These are phyloP conservation scores for Alternaria viburni DNA, from an alignment of 2,329 filamentous ascomycete genomes.

Conservation along the genomic window DNA sequence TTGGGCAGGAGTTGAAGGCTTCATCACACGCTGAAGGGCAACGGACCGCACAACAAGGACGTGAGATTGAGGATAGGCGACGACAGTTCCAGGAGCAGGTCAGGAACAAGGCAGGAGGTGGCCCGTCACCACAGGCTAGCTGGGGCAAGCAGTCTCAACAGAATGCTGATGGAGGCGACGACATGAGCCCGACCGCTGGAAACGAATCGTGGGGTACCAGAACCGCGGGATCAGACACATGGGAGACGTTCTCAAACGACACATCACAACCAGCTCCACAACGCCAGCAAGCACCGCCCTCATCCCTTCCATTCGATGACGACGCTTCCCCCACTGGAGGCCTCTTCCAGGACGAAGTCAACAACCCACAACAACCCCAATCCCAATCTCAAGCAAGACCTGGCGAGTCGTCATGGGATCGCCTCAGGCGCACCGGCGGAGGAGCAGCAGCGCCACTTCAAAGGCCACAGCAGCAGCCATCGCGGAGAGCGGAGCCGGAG, in stretches of 20 bases:
- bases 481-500: constrained; percentile 22
- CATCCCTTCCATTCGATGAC: constrained; percentile 31
- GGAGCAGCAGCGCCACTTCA: constrained; percentile 23
- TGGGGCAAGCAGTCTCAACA: constrained; percentile 24
- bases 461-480: constrained; percentile 15
- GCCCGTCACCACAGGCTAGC: constrained; percentile 48
- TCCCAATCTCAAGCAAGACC: constrained; percentile 22
- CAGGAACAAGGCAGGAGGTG: constrained; percentile 28
- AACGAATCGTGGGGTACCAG: constrained; percentile 42
- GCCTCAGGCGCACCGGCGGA: constrained; percentile 45
- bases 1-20: constrained; percentile 45
- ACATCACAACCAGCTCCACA: constrained; percentile 13
- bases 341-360: constrained; percentile 41
- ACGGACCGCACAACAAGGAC: constrained; percentile 15
- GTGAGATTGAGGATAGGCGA: constrained; percentile 25
- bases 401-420: constrained; percentile 54
- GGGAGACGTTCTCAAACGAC: constrained; percentile 23
- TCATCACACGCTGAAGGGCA: constrained; percentile 19
- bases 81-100: constrained; percentile 30
- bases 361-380: constrained; percentile 10
- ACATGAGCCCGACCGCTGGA: constrained; percentile 53
- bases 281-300: constrained; percentile 14
- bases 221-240: constrained; percentile 10
- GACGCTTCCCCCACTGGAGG: constrained; percentile 48
- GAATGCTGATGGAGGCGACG: constrained; percentile 43